These are phyloP conservation scores for Lecanosticta acicola DNA, from an alignment of 2,329 filamentous ascomycete species.

Conservation along the genomic window DNA sequence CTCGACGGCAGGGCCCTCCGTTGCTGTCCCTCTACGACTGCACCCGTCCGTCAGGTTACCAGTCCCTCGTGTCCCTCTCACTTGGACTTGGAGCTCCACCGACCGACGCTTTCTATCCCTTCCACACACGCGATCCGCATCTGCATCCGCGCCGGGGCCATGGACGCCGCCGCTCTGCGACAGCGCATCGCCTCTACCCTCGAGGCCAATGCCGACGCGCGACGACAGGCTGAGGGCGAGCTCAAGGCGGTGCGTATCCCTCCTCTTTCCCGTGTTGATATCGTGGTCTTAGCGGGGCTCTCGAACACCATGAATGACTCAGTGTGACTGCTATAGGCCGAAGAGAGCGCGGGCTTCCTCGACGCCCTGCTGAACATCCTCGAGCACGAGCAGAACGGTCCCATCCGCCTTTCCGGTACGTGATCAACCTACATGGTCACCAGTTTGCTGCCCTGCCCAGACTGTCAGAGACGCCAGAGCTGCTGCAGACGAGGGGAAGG, in stretches of 20 bases:
- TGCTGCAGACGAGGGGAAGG: not conserved
- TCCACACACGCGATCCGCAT: no score
- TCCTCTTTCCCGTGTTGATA: not conserved
- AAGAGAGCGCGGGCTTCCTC: conserved; percentile 83
- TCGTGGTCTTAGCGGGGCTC: not conserved
- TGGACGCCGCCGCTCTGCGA: conserved; percentile 71
- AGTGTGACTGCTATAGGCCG: conserved; percentile 56
- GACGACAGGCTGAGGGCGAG: conserved; percentile 72
- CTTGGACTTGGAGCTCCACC: not conserved
- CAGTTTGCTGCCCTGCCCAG: conserved; percentile 12
- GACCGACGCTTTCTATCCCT: no score
- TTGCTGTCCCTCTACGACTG: not conserved
- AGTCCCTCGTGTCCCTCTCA: not conserved
- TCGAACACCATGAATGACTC: conserved; percentile 10
- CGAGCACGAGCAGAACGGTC: conserved; percentile 77
- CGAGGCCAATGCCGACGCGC: conserved; percentile 66
- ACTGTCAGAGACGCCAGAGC: not conserved
- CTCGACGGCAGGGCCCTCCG: not conserved
- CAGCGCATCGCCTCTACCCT: conserved; percentile 72
- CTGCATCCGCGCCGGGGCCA: conserved; percentile 32
- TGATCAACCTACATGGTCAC: conserved; percentile 6
- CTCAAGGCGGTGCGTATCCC: conserved; percentile 66
- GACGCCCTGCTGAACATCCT: conserved; percentile 87
- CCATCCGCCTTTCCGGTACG: conserved; percentile 81
- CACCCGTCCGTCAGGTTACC: not conserved